phyloP scores from a whole-genome alignment of 2,329 filamentous ascomycete genomes.

The Chrysoporthe deuterocubensis region DNA sequence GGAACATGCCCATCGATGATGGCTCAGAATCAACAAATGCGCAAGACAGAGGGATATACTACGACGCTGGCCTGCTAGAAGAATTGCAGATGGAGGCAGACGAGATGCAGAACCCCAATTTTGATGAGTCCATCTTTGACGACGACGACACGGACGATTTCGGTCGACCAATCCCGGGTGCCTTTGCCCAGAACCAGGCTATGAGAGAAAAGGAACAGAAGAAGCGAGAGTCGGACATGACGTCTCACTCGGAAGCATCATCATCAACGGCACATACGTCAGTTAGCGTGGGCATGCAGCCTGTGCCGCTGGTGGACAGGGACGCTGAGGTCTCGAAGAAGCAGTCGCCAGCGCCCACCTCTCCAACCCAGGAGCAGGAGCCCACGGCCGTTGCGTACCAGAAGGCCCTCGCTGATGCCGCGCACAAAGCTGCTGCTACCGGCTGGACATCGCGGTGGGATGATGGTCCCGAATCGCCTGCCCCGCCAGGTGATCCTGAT shows the following conservation, averaged over 20 bases:
- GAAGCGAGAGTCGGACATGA: constrained; percentile 53
- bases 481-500: constrained; percentile 37
- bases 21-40: background rate
- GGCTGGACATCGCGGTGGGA: constrained; percentile 49
- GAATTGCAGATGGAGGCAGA: constrained; percentile 52
- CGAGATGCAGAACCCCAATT: constrained; percentile 58
- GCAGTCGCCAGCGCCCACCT: constrained; percentile 19
- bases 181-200: constrained; percentile 58
- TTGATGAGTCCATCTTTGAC: constrained; percentile 77
- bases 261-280: constrained; percentile 59
- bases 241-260: constrained; percentile 52
- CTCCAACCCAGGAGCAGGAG: constrained; percentile 34
- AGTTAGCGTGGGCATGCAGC: constrained; percentile 42
- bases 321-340: constrained; percentile 26
- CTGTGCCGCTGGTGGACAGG: constrained; percentile 30
- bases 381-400: constrained; percentile 70
- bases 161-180: constrained; percentile 62
- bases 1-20: constrained; percentile 23
- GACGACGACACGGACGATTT: constrained; percentile 66
- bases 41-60: constrained; percentile 68
- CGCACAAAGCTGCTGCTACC: constrained; percentile 73
- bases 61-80: constrained; percentile 62
- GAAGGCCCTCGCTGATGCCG: constrained; percentile 80
- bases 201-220: constrained; percentile 43
- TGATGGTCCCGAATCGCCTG: constrained; percentile 68